phyloP scores from a whole-genome alignment of 306 rosid species.

The Calophaca sinica region DNA sequence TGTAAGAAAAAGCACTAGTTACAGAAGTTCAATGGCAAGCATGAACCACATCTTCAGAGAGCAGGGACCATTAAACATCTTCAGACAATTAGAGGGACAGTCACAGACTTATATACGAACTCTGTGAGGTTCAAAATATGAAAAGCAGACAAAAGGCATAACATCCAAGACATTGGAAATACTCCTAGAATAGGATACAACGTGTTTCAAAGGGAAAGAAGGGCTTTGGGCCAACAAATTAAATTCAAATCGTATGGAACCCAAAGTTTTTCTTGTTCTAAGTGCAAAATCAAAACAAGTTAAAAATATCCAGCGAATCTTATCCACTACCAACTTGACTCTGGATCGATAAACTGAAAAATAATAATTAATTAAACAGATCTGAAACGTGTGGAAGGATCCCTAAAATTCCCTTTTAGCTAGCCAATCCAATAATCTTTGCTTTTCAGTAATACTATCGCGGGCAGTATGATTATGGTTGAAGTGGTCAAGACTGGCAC shows the following conservation, averaged over 20 bases:
- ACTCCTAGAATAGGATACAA: conserved; percentile 31
- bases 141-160: conserved; percentile 52
- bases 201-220: conserved; percentile 57
- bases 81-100: conserved; percentile 15
- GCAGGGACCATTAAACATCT: no score
- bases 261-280: conserved; percentile 47
- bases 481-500: conserved; percentile 44
- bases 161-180: conserved; percentile 40
- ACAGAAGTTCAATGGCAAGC: background rate
- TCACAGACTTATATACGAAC: background rate
- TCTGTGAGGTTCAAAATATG: conserved; percentile 23
- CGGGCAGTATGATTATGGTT: conserved; percentile 36
- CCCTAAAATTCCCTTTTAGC: background rate
- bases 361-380: conserved; percentile 3
- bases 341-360: conserved; percentile 24
- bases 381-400: no score
- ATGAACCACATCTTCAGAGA: background rate
- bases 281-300: conserved; percentile 27
- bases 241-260: conserved; percentile 14
- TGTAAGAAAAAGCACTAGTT: background rate
- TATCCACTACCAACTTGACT: conserved; percentile 42
- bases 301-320: conserved; percentile 39
- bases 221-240: conserved; percentile 45
- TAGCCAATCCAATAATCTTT: background rate
- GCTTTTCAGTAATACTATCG: conserved; percentile 8